Base-by-base conservation (phyloP, 192 early-diverging fungal species). In the Entomortierella beljakovae region DNA sequence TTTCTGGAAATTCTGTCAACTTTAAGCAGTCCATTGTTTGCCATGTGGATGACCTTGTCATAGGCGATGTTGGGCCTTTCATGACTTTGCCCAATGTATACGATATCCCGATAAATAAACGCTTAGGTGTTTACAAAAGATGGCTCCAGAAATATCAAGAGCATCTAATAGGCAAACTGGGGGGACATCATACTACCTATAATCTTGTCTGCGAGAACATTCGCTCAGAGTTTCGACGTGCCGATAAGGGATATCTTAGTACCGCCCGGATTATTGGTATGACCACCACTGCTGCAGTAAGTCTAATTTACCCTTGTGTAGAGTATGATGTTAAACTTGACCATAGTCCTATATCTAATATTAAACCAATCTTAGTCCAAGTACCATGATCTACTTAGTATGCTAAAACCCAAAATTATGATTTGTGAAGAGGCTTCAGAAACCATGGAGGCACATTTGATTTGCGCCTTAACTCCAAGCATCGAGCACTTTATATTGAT, bases 381-480 rank as follows among this genome's bases (percentile, higher is more conserved):
- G 66, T 84, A 89, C 34, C 88, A 89, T 50, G 77, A 83, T 48
- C 59, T 87, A 8, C 52, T 89, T 2, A 71, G 82, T 33, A 57
- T 64, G 35, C 61, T 89, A 18, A 68, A 57, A 37, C 84, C 88
- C 33, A 80, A 68, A 38, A 64, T 89, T 18, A 82, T 89, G 57
- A 81, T 89, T n/a, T 75, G 85, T 2, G 88, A 89, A 67, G 88
- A 89, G 64, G 88, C 88, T 0, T 86, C 84, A 0, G 88, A 89
- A 57, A 85, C 85, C 29, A 31, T 89, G 51, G 88, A 89, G 55
- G 82, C 88, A 3, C 88, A 89, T 51, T 81, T 89, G 20, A 42
- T 85, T 4, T 75, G 81, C 18, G 83, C 88, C 1, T 61, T 89
- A 20, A 82, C 86, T 8, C 72, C 81, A 2, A 73, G 80, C 2